Conservation (phyloP, 2,329 filamentous ascomycete genomes). For the Fusarium lateritium region DNA sequence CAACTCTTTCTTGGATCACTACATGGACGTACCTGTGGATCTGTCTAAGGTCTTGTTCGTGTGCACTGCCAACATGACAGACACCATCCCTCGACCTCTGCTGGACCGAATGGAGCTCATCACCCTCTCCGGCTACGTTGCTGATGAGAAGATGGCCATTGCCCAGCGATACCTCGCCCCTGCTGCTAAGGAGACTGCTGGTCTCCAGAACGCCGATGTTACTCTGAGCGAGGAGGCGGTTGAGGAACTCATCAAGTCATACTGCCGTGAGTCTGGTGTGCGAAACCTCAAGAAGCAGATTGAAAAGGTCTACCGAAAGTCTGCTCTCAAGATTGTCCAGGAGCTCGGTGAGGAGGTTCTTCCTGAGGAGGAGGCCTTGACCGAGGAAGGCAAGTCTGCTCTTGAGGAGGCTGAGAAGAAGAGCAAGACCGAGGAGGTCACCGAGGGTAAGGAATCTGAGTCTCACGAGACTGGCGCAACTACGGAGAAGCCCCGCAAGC, state of each 20-base stretch:
- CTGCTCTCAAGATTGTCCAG: conserved; percentile 95
- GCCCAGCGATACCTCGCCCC: conserved; percentile 93
- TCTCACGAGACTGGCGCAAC: conserved; percentile 55
- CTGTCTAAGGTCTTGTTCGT: conserved; percentile 98
- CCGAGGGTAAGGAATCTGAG: conserved; percentile 52
- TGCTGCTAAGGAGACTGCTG: conserved; percentile 93
- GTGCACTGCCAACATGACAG: conserved; percentile 98
- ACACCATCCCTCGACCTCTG: conserved; percentile 94
- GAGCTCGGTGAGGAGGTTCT: conserved; percentile 90
- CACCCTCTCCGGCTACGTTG: conserved; percentile 93
- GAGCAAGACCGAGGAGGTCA: conserved; percentile 76
- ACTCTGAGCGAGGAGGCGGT: conserved; percentile 88
- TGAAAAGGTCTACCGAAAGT: conserved; percentile 98
- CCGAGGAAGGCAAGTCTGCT: conserved; percentile 86
- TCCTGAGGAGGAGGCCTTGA: conserved; percentile 85
- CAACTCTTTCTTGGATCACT: conserved; percentile 96
- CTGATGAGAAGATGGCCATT: conserved; percentile 99
- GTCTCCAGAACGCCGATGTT: conserved; percentile 92
- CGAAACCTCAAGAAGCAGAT: conserved; percentile 99
- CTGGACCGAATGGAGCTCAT: conserved; percentile 99
- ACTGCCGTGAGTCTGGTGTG: conserved; percentile 97
- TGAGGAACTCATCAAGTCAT: conserved; percentile 97
- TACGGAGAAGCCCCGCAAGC: conserved; percentile 79
- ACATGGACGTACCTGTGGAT: conserved; percentile 98
- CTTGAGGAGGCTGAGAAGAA: conserved; percentile 80